phyloP scores from a whole-genome alignment of 2,329 filamentous ascomycete genomes.

The Fusarium setosum region DNA sequence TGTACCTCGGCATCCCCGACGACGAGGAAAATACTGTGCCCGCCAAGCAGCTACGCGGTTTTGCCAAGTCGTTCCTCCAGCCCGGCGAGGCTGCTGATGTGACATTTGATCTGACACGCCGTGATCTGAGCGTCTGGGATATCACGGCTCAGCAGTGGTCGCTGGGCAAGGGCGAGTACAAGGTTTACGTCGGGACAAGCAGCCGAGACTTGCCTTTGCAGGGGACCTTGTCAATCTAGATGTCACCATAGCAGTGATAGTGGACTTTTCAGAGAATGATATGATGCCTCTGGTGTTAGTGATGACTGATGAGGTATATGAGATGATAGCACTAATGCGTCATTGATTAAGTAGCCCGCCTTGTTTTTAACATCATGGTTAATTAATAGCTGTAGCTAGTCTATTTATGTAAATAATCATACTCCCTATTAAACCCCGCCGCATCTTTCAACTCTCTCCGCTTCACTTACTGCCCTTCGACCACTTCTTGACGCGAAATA shows the following conservation, averaged over 20 bases:
- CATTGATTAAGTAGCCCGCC: too few species aligned
- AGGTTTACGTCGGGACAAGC: conserved; percentile 4
- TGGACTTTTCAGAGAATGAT: too few species aligned
- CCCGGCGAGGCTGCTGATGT: neutral
- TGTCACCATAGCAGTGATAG: too few species aligned
- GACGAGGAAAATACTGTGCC: neutral
- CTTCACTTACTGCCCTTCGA: conserved; percentile 4
- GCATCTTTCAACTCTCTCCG: too few species aligned
- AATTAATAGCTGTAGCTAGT: too few species aligned
- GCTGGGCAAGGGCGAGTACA: conserved; percentile 9
- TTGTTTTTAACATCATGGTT: too few species aligned
- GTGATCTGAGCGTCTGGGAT: conserved; percentile 15
- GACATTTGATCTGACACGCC: neutral
- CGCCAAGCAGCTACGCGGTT: conserved; percentile 6
- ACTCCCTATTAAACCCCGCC: too few species aligned
- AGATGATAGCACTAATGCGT: too few species aligned
- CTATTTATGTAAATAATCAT: too few species aligned
- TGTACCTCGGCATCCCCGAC: conserved; percentile 1
- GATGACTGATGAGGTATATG: too few species aligned
- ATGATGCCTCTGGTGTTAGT: too few species aligned
- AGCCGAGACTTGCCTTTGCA: conserved; percentile 10
- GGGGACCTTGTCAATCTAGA: too few species aligned
- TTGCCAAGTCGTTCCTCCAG: neutral
- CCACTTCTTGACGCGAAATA: conserved; percentile 64
- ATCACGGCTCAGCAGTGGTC: conserved; percentile 14